These are phyloP conservation scores for Colletotrichum zoysiae DNA, from an alignment of 2,329 filamentous ascomycete species.

Conservation along the genomic window DNA sequence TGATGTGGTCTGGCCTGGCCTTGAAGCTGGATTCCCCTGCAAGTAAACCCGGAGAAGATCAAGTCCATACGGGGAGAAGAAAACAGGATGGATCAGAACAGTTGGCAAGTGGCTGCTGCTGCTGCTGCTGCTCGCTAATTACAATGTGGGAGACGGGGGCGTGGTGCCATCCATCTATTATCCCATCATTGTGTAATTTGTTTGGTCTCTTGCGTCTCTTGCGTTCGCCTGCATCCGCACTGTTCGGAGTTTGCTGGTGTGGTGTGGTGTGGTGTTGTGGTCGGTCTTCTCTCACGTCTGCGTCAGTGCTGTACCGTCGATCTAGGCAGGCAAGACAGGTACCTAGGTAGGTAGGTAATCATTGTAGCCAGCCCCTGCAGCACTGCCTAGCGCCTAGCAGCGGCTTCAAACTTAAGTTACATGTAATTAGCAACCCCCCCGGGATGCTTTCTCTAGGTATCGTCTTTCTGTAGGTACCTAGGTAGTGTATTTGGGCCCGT, in stretches of 20 bases:
- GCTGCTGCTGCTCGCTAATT: background rate
- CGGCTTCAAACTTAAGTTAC: background rate
- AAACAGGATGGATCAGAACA: background rate
- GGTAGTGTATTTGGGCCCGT: conserved; percentile 8
- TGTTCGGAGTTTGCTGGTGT: background rate
- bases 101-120: background rate
- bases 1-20: background rate
- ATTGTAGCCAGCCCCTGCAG: background rate
- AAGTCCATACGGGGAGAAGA: background rate
- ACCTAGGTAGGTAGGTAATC: too few species aligned
- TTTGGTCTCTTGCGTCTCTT: background rate
- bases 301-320: background rate
- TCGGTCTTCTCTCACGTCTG: background rate
- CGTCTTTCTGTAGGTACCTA: too few species aligned
- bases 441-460: conserved; percentile 8
- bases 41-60: background rate
- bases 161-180: background rate
- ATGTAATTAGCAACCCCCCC: background rate
- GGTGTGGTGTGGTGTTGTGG: too few species aligned
- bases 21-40: background rate
- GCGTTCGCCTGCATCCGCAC: background rate
- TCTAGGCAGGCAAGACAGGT: background rate
- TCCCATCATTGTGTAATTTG: background rate
- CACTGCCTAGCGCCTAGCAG: background rate
- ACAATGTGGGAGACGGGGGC: background rate